Conservation (phyloP, 176 grass and related monocot genomes). For the Urochloa ruziziensis region DNA sequence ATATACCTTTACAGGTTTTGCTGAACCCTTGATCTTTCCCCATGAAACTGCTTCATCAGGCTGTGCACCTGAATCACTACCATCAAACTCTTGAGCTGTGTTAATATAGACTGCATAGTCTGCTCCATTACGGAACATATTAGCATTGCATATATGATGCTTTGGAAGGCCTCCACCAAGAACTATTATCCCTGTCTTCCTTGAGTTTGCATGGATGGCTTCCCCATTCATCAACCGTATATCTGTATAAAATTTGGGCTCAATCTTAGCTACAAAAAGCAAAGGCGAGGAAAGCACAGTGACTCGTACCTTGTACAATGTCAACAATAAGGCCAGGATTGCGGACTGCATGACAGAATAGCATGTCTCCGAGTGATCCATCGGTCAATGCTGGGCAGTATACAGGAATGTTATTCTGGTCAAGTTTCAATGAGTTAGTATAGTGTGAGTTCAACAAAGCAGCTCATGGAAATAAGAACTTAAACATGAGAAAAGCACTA, state of each 20-base stretch:
- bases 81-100: conserved; percentile 97
- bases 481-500: background rate
- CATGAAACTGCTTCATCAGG: conserved; percentile 98
- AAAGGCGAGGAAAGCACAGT: conserved; percentile 19
- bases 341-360: conserved; percentile 85
- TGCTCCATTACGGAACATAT: conserved; percentile 94
- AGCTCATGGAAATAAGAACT: background rate
- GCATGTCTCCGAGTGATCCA: conserved; percentile 96
- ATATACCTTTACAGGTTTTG: conserved; percentile 79
- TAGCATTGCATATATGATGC: conserved; percentile 97
- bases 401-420: conserved; percentile 79
- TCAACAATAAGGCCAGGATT: conserved; percentile 93
- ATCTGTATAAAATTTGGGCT: conserved; percentile 41
- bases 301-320: conserved; percentile 80
- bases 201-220: conserved; percentile 71
- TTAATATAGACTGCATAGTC: conserved; percentile 97
- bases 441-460: background rate
- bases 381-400: conserved; percentile 91
- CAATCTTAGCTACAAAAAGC: background rate
- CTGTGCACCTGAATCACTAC: conserved; percentile 88
- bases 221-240: conserved; percentile 90
- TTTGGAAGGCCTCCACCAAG: conserved; percentile 90
- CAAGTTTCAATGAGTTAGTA: conserved; percentile 32
- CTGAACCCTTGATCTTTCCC: conserved; percentile 97
- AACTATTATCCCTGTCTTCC: conserved; percentile 88